Evolutionary conservation across 257 asterid genomes (phyloP).

Genomic region (Fraxinus americana): DNA sequence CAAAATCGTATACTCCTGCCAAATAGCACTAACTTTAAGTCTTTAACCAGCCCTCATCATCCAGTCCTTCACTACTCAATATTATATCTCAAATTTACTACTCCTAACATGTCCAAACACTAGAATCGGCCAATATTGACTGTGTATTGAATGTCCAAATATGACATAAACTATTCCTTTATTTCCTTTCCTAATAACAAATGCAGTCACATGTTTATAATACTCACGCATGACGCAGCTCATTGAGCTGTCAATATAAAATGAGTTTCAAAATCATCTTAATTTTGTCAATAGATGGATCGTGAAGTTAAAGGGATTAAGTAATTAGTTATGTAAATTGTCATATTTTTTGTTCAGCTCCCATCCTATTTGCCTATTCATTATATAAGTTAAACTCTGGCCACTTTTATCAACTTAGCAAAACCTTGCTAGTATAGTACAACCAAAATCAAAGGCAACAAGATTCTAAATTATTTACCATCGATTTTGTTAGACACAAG

Average conservation of each 20-base stretch:
- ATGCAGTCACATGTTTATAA: background rate
- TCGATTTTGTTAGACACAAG: slow-evolving; percentile 62
- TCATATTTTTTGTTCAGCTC: background rate
- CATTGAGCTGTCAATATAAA: background rate
- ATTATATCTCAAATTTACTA: background rate
- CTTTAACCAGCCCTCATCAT: background rate
- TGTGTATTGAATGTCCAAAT: background rate
- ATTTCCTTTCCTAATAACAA: slow-evolving; percentile 7
- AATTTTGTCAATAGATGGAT: background rate
- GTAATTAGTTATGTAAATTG: background rate
- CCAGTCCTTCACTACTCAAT: background rate
- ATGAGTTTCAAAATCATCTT: background rate
- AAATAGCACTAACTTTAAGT: background rate
- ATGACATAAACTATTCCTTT: background rate
- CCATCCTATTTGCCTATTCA: slow-evolving; percentile 9
- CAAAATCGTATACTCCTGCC: background rate
- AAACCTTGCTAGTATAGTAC: background rate
- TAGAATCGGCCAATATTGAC: background rate
- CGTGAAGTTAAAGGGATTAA: background rate
- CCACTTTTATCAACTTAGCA: background rate
- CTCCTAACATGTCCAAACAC: background rate
- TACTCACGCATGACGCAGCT: background rate
- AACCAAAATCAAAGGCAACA: slow-evolving; percentile 6
- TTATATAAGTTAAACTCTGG: slow-evolving; percentile 3
- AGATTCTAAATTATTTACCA: slow-evolving; percentile 45